A percentile compares a stretch with the other conserved stretches of the same genome.
Conservation (phyloP, 257 asterid genomes). For the Sherardia arvensis region DNA sequence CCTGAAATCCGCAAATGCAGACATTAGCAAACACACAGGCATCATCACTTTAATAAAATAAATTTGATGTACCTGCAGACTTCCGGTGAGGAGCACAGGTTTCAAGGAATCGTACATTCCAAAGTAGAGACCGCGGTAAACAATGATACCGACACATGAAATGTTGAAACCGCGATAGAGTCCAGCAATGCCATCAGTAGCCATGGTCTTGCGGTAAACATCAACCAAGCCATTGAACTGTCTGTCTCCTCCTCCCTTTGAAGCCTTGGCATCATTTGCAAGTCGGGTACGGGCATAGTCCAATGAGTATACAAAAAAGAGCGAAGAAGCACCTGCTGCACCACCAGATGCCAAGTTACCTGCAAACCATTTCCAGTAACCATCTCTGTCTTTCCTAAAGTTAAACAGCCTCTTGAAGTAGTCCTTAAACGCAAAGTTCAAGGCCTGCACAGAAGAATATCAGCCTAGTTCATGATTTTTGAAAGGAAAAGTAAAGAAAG, state of each 20-base stretch:
- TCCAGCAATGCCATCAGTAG: constrained; percentile 37
- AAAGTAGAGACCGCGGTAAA: constrained; percentile 41
- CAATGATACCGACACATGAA: constrained; percentile 41
- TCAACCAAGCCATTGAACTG: constrained; percentile 40
- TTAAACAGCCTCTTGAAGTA: constrained; percentile 36
- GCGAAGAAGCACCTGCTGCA: constrained; percentile 45
- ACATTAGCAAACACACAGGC: no score
- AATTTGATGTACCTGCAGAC: constrained; percentile 25
- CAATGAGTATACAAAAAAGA: constrained; percentile 36
- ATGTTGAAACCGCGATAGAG: constrained; percentile 41
- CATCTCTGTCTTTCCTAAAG: constrained; percentile 33
- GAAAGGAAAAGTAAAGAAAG: background rate
- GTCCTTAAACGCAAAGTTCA: constrained; percentile 38
- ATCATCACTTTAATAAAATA: no score
- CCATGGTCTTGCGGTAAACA: constrained; percentile 33
- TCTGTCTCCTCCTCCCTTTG: constrained; percentile 32
- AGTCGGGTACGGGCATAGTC: constrained; percentile 39
- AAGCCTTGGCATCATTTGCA: constrained; percentile 38
- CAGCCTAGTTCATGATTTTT: no score
- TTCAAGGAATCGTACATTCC: constrained; percentile 40
- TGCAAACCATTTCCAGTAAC: constrained; percentile 42
- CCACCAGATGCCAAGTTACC: constrained; percentile 40
- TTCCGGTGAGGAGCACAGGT: constrained; percentile 31
- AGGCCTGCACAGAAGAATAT: constrained; percentile 21
- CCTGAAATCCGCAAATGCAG: constrained; percentile 13